These are phyloP conservation scores for Aspergillus egyptiacus DNA, from an alignment of 495 filamentous ascomycete genomes.

Conservation along the genomic window DNA sequence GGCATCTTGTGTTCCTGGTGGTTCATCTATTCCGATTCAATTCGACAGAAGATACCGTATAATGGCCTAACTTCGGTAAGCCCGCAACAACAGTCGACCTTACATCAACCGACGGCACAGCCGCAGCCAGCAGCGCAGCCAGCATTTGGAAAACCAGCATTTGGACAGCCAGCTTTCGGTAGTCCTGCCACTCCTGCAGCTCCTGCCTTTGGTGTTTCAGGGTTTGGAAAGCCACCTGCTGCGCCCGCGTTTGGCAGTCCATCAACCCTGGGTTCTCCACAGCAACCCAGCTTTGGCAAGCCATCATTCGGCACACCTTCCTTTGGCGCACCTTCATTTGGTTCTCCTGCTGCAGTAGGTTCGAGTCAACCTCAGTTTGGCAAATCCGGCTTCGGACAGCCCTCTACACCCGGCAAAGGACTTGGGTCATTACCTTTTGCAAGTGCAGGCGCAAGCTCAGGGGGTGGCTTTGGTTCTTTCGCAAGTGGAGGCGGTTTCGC, in stretches of 20 bases:
- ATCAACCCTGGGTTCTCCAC: constrained; percentile 21
- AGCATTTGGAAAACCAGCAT: constrained; percentile 38
- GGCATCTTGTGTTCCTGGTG: constrained; percentile 84
- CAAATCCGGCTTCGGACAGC: constrained; percentile 43
- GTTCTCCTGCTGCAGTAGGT: constrained; percentile 27
- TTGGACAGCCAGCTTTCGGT: constrained; percentile 40
- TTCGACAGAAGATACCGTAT: constrained; percentile 66
- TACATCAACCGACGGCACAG: constrained; percentile 20
- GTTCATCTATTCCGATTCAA: constrained; percentile 81
- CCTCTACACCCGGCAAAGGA: constrained; percentile 27
- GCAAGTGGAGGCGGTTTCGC: constrained; percentile 29
- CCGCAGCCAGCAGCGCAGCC: constrained; percentile 27
- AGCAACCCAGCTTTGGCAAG: constrained; percentile 26
- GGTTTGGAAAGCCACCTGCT: constrained; percentile 31
- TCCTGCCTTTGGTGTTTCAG: constrained; percentile 4
- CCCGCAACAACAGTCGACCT: constrained; percentile 22
- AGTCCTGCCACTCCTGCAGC: constrained; percentile 29
- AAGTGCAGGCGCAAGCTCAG: constrained; percentile 21
- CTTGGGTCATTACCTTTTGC: constrained; percentile 24
- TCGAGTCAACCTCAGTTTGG: constrained; percentile 26
- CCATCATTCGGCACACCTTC: constrained; percentile 23
- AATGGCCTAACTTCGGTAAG: constrained; percentile 54
- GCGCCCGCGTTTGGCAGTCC: constrained; percentile 36
- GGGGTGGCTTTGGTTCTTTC: constrained; percentile 37
- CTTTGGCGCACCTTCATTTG: constrained; percentile 11